A percentile compares a stretch with the other conserved stretches of the same genome.
phyloP scores from a whole-genome alignment of 805 yeast genomes.

The Ogataea glucozyma region DNA sequence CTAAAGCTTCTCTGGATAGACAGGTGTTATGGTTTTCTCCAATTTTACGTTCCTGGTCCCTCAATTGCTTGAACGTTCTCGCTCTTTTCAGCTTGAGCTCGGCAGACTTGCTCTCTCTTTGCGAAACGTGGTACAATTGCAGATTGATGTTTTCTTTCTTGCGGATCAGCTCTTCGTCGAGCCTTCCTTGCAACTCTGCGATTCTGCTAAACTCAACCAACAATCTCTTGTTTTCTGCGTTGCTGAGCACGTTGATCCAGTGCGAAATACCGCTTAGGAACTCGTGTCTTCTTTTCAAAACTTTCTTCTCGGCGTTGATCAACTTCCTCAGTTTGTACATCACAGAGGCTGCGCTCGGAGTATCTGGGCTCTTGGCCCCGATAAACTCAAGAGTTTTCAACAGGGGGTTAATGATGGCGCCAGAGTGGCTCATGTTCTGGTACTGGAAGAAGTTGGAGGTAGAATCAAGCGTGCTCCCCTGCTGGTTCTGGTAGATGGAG shows the following conservation, averaged over 20 bases:
- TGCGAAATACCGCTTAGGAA: conserved; percentile 41
- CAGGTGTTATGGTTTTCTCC: conserved; percentile 49
- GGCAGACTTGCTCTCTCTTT: conserved; percentile 50
- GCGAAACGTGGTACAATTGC: conserved; percentile 46
- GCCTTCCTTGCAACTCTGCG: conserved; percentile 39
- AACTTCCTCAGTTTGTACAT: conserved; percentile 38
- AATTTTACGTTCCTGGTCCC: conserved; percentile 44
- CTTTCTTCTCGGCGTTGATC: conserved; percentile 42
- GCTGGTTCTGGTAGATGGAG: conserved; percentile 20
- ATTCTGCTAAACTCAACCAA: conserved; percentile 43
- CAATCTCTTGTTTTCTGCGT: conserved; percentile 40
- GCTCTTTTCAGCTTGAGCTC: conserved; percentile 40
- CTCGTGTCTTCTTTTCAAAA: conserved; percentile 38
- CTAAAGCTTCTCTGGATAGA: conserved; percentile 50
- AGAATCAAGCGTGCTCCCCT: conserved; percentile 18
- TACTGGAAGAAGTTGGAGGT: conserved; percentile 24
- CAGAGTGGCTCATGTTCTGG: conserved; percentile 21
- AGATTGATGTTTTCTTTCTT: conserved; percentile 45
- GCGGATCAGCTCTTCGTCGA: conserved; percentile 39
- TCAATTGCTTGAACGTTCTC: conserved; percentile 39
- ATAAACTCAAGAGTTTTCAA: conserved; percentile 27
- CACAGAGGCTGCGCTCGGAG: conserved; percentile 33
- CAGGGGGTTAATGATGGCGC: conserved; percentile 25
- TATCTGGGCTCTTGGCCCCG: conserved; percentile 30
- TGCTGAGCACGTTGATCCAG: conserved; percentile 45